Conservation (phyloP, 352 stramenopile genomes). For the Globisporangium cylindrosporum region DNA sequence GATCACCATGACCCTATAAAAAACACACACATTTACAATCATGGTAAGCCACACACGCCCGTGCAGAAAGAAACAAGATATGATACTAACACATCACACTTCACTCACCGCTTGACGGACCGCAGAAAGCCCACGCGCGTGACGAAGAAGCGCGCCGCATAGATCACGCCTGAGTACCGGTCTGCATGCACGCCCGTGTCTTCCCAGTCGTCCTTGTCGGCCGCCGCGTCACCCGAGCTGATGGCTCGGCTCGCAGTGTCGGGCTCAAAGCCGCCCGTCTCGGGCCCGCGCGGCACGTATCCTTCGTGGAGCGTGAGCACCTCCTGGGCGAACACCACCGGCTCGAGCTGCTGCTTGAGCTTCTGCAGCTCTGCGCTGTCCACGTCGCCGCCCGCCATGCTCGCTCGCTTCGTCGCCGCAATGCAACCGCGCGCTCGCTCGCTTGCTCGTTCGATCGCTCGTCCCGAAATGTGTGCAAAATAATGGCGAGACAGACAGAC, state of each 20-base stretch:
- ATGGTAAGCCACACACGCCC: not conserved
- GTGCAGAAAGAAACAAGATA: constrained; percentile 3
- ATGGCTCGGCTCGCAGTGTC: constrained; percentile 27
- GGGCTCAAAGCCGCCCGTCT: constrained; percentile 59
- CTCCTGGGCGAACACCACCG: constrained; percentile 49
- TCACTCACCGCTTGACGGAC: constrained; percentile 55
- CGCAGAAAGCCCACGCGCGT: constrained; percentile 78
- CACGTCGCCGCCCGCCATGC: constrained; percentile 22
- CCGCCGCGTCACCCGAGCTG: constrained; percentile 7
- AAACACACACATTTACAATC: constrained; percentile 8
- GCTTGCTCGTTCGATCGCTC: not conserved
- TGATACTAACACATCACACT: not conserved
- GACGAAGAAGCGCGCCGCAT: constrained; percentile 85
- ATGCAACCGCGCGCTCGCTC: not conserved
- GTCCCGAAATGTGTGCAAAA: not conserved
- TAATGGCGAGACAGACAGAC: not conserved
- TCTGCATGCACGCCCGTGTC: constrained; percentile 49
- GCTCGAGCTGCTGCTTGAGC: constrained; percentile 59
- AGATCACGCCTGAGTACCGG: constrained; percentile 81
- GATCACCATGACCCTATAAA: constrained; percentile 67
- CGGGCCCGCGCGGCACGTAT: constrained; percentile 64
- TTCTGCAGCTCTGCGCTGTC: constrained; percentile 54
- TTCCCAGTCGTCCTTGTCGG: constrained; percentile 40
- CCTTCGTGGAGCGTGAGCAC: constrained; percentile 53
- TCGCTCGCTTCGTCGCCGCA: not conserved